A percentile compares a stretch with the other conserved stretches of the same genome.
Evolutionary conservation across 352 stramenopile species (phyloP).

Genomic region (Phytophthora hybrid): DNA sequence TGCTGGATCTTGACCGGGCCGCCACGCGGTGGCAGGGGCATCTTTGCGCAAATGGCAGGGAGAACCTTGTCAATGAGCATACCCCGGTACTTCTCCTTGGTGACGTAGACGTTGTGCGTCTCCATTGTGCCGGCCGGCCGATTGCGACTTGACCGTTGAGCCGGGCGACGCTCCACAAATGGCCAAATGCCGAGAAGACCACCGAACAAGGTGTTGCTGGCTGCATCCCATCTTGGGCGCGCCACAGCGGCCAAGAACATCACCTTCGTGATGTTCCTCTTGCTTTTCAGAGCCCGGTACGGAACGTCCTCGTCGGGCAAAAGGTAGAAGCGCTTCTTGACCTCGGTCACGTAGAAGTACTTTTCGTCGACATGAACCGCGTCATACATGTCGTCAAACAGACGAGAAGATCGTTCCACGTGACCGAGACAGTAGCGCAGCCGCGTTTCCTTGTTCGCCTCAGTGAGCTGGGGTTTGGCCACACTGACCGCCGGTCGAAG

Average conservation of each 20-base stretch:
- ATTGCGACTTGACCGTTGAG: background rate
- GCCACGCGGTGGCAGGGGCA: background rate
- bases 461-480: conserved; percentile 8
- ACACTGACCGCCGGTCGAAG: background rate
- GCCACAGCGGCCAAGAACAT: background rate
- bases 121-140: background rate
- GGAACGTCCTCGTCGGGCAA: background rate
- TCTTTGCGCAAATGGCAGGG: background rate
- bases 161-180: background rate
- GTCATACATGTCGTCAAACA: conserved; percentile 28
- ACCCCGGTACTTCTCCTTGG: background rate
- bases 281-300: background rate
- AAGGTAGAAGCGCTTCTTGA: background rate
- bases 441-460: conserved; percentile 4
- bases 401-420: conserved; percentile 1
- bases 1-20: background rate
- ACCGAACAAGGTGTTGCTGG: background rate
- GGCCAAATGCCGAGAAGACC: background rate
- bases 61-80: background rate
- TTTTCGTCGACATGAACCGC: background rate
- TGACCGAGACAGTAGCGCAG: conserved; percentile 6
- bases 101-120: background rate
- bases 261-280: background rate
- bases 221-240: background rate
- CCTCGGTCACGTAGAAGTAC: background rate